Conservation (phyloP, 1,139 yeast genomes). For the Candida anutae region DNA sequence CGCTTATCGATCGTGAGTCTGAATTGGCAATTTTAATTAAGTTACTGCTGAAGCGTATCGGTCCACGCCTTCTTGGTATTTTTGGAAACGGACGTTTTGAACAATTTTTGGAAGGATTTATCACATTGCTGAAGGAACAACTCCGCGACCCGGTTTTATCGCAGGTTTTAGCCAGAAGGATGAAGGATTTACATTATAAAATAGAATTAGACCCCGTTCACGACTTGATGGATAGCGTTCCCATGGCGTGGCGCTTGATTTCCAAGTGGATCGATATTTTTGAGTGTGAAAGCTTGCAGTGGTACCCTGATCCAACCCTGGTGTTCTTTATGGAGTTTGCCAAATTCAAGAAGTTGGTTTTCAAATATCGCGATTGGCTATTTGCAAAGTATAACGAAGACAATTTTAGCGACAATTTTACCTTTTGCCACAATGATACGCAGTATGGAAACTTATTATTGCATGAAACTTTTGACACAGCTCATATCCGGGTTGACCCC, state of each 20-base stretch:
- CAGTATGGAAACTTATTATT: slow-evolving; percentile 87
- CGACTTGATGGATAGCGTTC: slow-evolving; percentile 19
- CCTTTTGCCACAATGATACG: slow-evolving; percentile 90
- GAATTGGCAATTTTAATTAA: slow-evolving; percentile 71
- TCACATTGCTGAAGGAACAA: slow-evolving; percentile 64
- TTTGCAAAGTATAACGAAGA: slow-evolving; percentile 41
- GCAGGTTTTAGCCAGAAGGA: slow-evolving; percentile 86
- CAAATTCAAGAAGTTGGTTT: slow-evolving; percentile 40
- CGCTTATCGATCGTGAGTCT: slow-evolving; percentile 76
- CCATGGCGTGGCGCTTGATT: slow-evolving; percentile 64
- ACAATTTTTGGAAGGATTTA: slow-evolving; percentile 78
- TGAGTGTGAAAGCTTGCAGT: slow-evolving; percentile 30
- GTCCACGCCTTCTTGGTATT: slow-evolving; percentile 83
- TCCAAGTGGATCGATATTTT: slow-evolving; percentile 64
- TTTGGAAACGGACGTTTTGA: slow-evolving; percentile 89
- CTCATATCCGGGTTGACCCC: slow-evolving; percentile 25
- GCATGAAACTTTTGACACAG: slow-evolving; percentile 27
- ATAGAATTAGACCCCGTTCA: slow-evolving; percentile 45
- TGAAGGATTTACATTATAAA: slow-evolving; percentile 88
- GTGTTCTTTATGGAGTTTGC: slow-evolving; percentile 44
- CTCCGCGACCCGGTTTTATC: slow-evolving; percentile 71
- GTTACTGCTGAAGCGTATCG: slow-evolving; percentile 70
- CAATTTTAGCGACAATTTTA: slow-evolving; percentile 41
- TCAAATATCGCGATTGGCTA: slow-evolving; percentile 57
- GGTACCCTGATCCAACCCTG: slow-evolving; percentile 27